Conservation (phyloP, 495 filamentous ascomycete species). For the Paragyromitra xinjiangensis region DNA sequence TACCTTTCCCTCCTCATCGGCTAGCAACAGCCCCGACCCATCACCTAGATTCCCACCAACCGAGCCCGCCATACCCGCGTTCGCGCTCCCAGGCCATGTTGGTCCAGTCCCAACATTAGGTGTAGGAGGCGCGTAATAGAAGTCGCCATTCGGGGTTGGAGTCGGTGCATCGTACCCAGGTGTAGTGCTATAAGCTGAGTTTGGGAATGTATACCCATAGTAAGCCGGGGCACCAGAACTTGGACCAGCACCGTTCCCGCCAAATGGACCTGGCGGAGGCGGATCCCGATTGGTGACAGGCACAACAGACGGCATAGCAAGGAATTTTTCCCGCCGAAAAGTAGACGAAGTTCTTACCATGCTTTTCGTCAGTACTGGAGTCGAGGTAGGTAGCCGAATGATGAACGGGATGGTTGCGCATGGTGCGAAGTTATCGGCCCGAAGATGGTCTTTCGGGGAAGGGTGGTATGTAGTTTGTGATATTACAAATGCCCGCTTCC, state of each 20-base stretch:
- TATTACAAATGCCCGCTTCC: constrained; percentile 46
- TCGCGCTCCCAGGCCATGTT: constrained; percentile 45
- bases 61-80: constrained; percentile 11
- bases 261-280: constrained; percentile 17
- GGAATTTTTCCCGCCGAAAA: constrained; percentile 41
- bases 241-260: constrained; percentile 26
- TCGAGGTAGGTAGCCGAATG: constrained; percentile 42
- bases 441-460: constrained; percentile 48
- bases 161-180: constrained; percentile 47
- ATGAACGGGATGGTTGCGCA: constrained; percentile 52
- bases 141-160: constrained; percentile 43
- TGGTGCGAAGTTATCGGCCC: constrained; percentile 50
- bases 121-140: constrained; percentile 43
- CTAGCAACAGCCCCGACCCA: constrained; percentile 29
- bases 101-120: constrained; percentile 32
- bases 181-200: constrained; percentile 44
- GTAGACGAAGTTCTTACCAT: constrained; percentile 47
- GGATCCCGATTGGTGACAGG: constrained; percentile 15
- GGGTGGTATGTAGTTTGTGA: constrained; percentile 50
- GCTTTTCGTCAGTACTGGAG: constrained; percentile 40
- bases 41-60: constrained; percentile 14
- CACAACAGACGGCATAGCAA: neutral
- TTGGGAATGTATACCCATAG: constrained; percentile 42
- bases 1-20: constrained; percentile 34
- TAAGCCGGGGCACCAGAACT: constrained; percentile 20